These are phyloP conservation scores for Hypomontagnella monticulosa DNA, from an alignment of 495 filamentous ascomycete species.

Conservation along the genomic window DNA sequence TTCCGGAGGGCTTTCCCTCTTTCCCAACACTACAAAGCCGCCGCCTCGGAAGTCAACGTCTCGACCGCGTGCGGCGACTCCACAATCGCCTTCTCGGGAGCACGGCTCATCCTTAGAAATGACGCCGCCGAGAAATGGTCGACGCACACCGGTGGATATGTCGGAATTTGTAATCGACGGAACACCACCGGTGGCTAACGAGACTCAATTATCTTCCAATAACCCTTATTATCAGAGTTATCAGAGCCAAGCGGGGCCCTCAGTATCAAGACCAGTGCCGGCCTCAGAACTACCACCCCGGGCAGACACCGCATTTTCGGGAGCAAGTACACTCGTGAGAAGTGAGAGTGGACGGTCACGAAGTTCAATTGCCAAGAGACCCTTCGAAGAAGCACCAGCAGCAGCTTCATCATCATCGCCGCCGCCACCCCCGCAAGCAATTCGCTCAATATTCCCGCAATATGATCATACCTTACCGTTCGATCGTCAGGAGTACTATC, in stretches of 20 bases:
- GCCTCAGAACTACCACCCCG: conserved; percentile 51
- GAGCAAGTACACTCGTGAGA: conserved; percentile 60
- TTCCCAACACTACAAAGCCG: conserved; percentile 51
- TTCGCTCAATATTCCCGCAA: conserved; percentile 77
- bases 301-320: conserved; percentile 61
- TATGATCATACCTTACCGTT: conserved; percentile 78
- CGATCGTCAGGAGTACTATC: conserved; percentile 73
- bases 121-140: conserved; percentile 46
- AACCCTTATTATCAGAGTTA: conserved; percentile 41
- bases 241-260: conserved; percentile 47
- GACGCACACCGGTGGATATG: conserved; percentile 48
- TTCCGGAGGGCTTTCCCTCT: conserved; percentile 61
- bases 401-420: conserved; percentile 45
- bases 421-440: conserved; percentile 43
- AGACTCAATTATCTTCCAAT: conserved; percentile 36
- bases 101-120: conserved; percentile 46
- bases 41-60: conserved; percentile 52
- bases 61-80: conserved; percentile 50
- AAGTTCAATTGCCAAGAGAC: conserved; percentile 60
- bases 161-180: conserved; percentile 50
- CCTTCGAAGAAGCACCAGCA: conserved; percentile 45
- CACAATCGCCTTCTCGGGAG: conserved; percentile 47
- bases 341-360: conserved; percentile 57
- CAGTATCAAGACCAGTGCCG: conserved; percentile 49
- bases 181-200: conserved; percentile 33